Conservation (phyloP, 176 grass and related monocot species). For the Alopecurus myosuroides region DNA sequence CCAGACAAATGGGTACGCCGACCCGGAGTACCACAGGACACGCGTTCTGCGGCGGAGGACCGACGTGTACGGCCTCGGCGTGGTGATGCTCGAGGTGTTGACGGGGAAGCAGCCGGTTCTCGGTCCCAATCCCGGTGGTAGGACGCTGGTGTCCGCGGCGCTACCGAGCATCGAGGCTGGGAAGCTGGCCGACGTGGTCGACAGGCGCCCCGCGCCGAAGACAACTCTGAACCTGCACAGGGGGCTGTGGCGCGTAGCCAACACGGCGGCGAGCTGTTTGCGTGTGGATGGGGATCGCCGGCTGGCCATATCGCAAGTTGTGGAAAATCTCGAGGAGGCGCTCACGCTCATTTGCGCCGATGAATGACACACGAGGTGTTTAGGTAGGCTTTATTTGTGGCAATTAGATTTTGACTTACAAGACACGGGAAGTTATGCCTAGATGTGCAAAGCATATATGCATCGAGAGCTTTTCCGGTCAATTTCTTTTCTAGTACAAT, state of each 20-base stretch:
- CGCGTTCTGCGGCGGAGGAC: neutral
- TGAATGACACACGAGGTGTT: too few relatives aligned
- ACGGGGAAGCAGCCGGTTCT: constrained; percentile 9
- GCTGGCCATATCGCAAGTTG: neutral
- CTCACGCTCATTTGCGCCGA: neutral
- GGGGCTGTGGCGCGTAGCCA: neutral
- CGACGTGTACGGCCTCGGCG: constrained; percentile 74
- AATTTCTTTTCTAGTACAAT: too few relatives aligned
- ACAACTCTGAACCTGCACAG: neutral
- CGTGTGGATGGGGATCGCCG: neutral
- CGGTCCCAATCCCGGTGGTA: too few relatives aligned
- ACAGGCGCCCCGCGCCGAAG: neutral
- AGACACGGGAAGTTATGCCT: too few relatives aligned
- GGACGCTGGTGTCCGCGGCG: neutral
- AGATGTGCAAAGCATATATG: too few relatives aligned
- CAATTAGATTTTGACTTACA: too few relatives aligned
- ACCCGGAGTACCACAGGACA: neutral
- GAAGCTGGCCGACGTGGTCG: neutral
- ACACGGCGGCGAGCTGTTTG: neutral
- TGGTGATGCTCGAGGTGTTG: constrained; percentile 64
- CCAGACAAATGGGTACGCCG: neutral
- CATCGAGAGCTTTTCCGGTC: too few relatives aligned
- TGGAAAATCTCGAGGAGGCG: neutral
- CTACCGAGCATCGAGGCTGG: neutral
- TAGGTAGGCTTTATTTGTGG: too few relatives aligned